Base-by-base conservation (phyloP, 352 stramenopile species). In the Globisporangium cystogenes region DNA sequence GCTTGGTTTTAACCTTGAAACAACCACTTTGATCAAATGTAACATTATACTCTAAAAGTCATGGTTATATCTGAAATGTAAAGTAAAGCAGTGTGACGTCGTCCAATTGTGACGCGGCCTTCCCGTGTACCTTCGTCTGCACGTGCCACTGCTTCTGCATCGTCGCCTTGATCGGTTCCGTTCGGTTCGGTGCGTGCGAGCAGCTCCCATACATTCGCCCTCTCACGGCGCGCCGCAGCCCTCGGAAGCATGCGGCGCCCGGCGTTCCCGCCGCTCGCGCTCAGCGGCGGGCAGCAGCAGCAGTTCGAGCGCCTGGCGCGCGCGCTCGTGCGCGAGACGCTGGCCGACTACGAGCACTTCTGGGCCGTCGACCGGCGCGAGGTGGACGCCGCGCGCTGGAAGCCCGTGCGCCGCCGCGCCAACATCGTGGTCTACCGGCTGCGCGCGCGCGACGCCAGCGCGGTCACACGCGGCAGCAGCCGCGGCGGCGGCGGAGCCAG, bases 301-400 rank as follows among this genome's bases (percentile, higher is more conserved):
- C 59, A 70, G 54, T 83, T 69, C 39, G 70, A 83, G 37, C 67
- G 72, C 23, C 67, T 83, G 39, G 72, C 72, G 40, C 73, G 76
- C 29, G 55, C 59, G 37, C 67, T 83, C 60, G 67, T 83, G 52
- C 70, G 69, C 40, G 57, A 70, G 36, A 74, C 72, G 16, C 45
- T 83, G 4, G 46, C 49, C 21, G 68, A 83, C 31, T 83, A 83
- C 54, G 72, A 83, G 50, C 55, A 67, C 31, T 78, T 78, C 46
- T 64, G 67, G 42, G 44, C 55, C 33, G 56, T 70, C 39, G 62
- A 76, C 60, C 57, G 49, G 18, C 71, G 70, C 41, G 57, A 60
- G 42, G 70, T 83, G 6, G 63, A 80, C 59, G 18, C 48, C 14
- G 46, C 31, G 6, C 62, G 70, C 8, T 83, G 72, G 72, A 83